Conservation (phyloP, 208 protist genomes). For the Leishmania gerbilli region DNA sequence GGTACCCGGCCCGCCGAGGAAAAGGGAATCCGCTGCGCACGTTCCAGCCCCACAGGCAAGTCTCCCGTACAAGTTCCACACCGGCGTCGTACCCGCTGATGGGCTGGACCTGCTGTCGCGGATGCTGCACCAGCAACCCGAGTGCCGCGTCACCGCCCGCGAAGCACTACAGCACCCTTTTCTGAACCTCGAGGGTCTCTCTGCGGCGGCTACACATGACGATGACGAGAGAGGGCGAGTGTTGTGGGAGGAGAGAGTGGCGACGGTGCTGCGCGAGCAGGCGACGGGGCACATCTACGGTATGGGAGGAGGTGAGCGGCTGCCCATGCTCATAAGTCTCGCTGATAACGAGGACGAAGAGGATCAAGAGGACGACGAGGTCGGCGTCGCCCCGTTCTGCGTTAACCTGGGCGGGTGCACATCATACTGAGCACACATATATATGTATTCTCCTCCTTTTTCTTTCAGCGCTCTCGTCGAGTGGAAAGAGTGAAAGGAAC, state of each 20-base stretch:
- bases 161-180: conserved; percentile 78
- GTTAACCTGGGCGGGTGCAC: conserved; percentile 9
- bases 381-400: conserved; percentile 12
- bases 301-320: background rate
- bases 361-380: conserved; percentile 15
- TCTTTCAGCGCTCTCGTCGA: background rate
- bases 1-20: background rate
- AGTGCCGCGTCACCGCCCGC: conserved; percentile 53
- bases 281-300: background rate
- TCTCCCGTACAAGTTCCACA: conserved; percentile 65
- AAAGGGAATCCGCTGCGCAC: background rate
- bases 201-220: background rate
- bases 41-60: conserved; percentile 31
- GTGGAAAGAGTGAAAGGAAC: background rate
- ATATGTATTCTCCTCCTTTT: background rate
- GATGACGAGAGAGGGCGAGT: conserved; percentile 41
- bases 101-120: conserved; percentile 71
- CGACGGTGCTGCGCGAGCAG: conserved; percentile 16
- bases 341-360: conserved; percentile 23
- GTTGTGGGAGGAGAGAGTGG: conserved; percentile 60
- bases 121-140: conserved; percentile 62
- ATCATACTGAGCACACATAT: background rate
- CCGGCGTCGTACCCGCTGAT: conserved; percentile 43
- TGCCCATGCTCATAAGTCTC: conserved; percentile 35
- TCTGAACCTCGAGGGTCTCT: conserved; percentile 19